Evolutionary conservation across 2,329 filamentous ascomycete genomes (phyloP), one percentile per base, ranked within the genome.

Genomic region (Monascus ruber): DNA sequence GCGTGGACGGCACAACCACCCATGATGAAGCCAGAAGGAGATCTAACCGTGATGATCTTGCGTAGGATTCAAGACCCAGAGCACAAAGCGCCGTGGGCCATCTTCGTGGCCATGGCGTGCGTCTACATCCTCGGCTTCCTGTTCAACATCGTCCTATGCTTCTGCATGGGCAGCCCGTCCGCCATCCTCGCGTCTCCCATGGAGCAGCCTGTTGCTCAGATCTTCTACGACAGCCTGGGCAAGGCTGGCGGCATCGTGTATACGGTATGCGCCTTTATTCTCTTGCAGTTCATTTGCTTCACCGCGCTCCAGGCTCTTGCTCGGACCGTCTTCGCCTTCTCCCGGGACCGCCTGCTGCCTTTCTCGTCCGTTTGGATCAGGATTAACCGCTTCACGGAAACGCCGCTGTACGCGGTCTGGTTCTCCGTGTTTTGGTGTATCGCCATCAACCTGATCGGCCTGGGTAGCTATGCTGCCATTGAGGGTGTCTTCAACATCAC

Each of bases 201-300:
- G 40, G 62, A 56, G 17, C 73, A 76, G 53, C 74, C 73, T 8
- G 69, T 76, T 6, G 70, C 69, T 4, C 73, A 76, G 46, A 70
- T 77, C 49, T 77, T 73, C 57, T 72, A 71, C 59, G 74, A 76
- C 53, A 70, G 69, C 35, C 67, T 76, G 38, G 74, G 74, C 45
- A 72, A 69, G 43, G 55, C 55, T 2, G 69, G 69, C 9, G 70
- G 70, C 34, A 70, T 76, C 47, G 68, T 72, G 58, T 77, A 72
- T 52, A 70, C 72, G 39, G 65, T 75, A n/a, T 66, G 65, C 43
- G 72, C 71, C 24, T 74, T 76, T 51, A 57, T 77, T 45, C 71
- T 77, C 51, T 67, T 76, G 57, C 72, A 76, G 53, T 75, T 75
- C 49, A 70, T 75, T 41, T 73, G 70, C 61, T 74, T 75, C 55